phyloP scores from a whole-genome alignment of 2,329 filamentous ascomycete species.

The Penicillium sp. region DNA sequence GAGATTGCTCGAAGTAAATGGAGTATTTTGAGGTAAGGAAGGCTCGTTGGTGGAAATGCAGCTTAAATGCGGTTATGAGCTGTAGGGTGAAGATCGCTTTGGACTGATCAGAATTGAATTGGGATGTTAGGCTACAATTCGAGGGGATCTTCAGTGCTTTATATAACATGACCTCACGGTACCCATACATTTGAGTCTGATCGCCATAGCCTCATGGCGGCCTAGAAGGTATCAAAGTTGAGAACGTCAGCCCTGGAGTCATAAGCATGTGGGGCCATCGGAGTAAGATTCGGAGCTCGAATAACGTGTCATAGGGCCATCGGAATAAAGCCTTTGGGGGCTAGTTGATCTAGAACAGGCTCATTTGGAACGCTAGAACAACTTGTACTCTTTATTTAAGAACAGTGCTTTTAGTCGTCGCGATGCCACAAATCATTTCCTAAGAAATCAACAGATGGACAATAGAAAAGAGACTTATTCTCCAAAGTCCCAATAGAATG shows the following conservation, averaged over 20 bases:
- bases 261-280: slow-evolving; percentile 2
- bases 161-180: neutral
- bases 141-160: neutral
- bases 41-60: neutral
- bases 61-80: neutral
- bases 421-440: too few species aligned
- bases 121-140: neutral
- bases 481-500: too few species aligned
- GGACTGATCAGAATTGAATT: neutral
- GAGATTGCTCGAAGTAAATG: too few species aligned
- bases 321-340: too few species aligned
- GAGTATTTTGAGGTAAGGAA: neutral
- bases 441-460: too few species aligned
- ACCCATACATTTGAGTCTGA: neutral
- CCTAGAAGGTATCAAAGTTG: neutral
- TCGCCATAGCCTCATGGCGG: neutral
- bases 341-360: too few species aligned
- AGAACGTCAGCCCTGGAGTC: neutral
- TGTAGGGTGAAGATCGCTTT: neutral
- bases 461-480: too few species aligned
- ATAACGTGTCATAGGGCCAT: neutral
- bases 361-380: too few species aligned
- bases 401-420: too few species aligned
- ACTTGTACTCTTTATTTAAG: too few species aligned
- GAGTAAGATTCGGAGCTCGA: slow-evolving; percentile 7